Base-by-base conservation (phyloP, 2,329 filamentous ascomycete genomes). In the Microthyrium microscopicum region DNA sequence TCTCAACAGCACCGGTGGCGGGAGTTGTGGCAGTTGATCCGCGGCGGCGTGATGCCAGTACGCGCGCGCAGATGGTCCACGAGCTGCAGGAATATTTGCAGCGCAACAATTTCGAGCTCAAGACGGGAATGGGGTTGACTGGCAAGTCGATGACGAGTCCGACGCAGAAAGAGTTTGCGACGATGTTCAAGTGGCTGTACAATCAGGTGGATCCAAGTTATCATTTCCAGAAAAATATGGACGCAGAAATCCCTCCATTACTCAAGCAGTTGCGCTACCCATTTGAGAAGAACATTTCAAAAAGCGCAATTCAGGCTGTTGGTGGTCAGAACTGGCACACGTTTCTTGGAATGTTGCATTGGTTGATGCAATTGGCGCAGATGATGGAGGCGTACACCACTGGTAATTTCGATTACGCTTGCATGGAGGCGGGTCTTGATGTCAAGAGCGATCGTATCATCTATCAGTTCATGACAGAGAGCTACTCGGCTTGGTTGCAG, bases 151-250 rank as follows among this genome's bases (percentile, higher is more conserved):
- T 93, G 51, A 87, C 82, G 47, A 92, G 82, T 27, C 91, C 89
- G 0, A 98, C 87, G 1, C 87, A 95, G 46, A 98, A 98, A 51
- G 89, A 98, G 53, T 98, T 98, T 60, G 89, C 91, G 49, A 78
- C 72, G 55, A 92, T 98, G 68, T 98, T 98, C 50, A 84, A 95
- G 49, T 98, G 87, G 81, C 64, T 98, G 3, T 98, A 98, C 55
- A 82, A 84, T 48, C 79, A 84, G 37, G 91, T 98, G 50, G 89
- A 98, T 50, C 89, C 89, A 0, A 80, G 77, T 45, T 91, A 95
- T 53, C 74, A 77, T 22, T 95, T 98, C 48, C 76, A 85, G 47
- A 94, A 94, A 54, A 81, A 77, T 32, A 93, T 95, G 47, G 89
- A 95, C 52, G 78, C 87, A 36, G 91, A 98, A 52, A 85, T 95